These are phyloP conservation scores for Peterozyma xylosa DNA, from an alignment of 805 yeast species.

Conservation along the genomic window DNA sequence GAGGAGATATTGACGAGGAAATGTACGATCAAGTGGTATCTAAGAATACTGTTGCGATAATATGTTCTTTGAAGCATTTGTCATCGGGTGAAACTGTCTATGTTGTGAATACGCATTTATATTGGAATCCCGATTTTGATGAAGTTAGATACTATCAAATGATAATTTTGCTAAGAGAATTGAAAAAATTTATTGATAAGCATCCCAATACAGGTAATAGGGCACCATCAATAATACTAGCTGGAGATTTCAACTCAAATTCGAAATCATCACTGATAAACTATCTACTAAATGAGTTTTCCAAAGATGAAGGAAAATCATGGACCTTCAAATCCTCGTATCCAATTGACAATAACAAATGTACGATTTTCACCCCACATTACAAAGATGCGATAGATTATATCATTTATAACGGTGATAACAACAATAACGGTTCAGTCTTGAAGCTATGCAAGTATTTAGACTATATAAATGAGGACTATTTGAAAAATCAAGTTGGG, in stretches of 20 bases:
- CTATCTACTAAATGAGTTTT: constrained; percentile 15
- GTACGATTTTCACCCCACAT: constrained; percentile 41
- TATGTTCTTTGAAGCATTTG: constrained; percentile 40
- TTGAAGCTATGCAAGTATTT: constrained; percentile 35
- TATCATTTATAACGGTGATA: constrained; percentile 32
- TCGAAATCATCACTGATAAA: constrained; percentile 41
- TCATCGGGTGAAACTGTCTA: constrained; percentile 30
- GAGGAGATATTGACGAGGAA: constrained; percentile 22
- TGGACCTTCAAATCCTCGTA: constrained; percentile 20
- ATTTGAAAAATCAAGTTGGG: constrained; percentile 25
- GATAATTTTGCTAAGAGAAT: constrained; percentile 28
- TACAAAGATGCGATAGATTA: constrained; percentile 50
- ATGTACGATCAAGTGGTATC: constrained; percentile 27
- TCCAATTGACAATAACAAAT: constrained; percentile 18
- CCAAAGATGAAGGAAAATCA: background rate
- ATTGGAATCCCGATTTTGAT: constrained; percentile 46
- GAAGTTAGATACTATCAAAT: constrained; percentile 51
- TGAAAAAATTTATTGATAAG: constrained; percentile 19
- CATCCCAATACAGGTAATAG: constrained; percentile 18
- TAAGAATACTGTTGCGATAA: constrained; percentile 51
- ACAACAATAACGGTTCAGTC: constrained; percentile 21
- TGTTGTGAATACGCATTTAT: constrained; percentile 53
- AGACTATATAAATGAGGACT: constrained; percentile 37
- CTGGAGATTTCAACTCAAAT: constrained; percentile 52
- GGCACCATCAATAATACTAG: constrained; percentile 26